Percentiles rank a stretch among this genome's conserved stretches.
Evolutionary conservation across 2,329 filamentous ascomycete genomes (phyloP).

Genomic region (Fusarium sp.): DNA sequence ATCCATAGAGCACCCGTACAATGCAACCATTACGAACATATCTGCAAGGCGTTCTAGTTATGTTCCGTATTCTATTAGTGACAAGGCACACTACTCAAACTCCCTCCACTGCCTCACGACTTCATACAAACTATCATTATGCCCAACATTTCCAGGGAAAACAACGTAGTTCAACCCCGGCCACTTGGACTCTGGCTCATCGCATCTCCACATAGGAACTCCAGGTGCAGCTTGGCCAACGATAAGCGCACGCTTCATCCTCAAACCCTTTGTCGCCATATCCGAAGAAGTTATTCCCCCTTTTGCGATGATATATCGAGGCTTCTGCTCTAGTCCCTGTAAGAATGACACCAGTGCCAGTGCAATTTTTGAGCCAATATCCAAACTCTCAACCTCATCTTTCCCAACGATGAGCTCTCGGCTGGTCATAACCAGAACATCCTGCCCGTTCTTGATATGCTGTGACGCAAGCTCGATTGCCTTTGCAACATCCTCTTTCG

Average conservation of each 20-base stretch:
- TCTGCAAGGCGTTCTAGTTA: neutral
- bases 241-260: slow-evolving; percentile 64
- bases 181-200: slow-evolving; percentile 63
- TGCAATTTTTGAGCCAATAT: slow-evolving; percentile 66
- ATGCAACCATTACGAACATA: too few relatives aligned
- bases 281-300: slow-evolving; percentile 71
- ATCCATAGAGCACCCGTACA: too few relatives aligned
- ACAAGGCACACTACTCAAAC: neutral
- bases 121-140: slow-evolving; percentile 14
- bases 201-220: slow-evolving; percentile 69
- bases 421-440: slow-evolving; percentile 71
- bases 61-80: too few relatives aligned
- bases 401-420: slow-evolving; percentile 59
- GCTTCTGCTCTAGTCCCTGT: slow-evolving; percentile 57
- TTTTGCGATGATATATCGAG: slow-evolving; percentile 69
- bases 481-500: slow-evolving; percentile 48
- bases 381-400: slow-evolving; percentile 63
- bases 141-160: slow-evolving; percentile 19
- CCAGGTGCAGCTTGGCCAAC: slow-evolving; percentile 68
- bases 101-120: slow-evolving; percentile 20
- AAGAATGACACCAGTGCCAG: slow-evolving; percentile 63
- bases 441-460: slow-evolving; percentile 58
- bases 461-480: slow-evolving; percentile 52
- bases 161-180: slow-evolving; percentile 19
- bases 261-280: slow-evolving; percentile 66